Percentiles rank a stretch among this genome's conserved stretches.
These are phyloP conservation scores for Fusarium sublunatum DNA, from an alignment of 2,329 filamentous ascomycete species.

Conservation along the genomic window DNA sequence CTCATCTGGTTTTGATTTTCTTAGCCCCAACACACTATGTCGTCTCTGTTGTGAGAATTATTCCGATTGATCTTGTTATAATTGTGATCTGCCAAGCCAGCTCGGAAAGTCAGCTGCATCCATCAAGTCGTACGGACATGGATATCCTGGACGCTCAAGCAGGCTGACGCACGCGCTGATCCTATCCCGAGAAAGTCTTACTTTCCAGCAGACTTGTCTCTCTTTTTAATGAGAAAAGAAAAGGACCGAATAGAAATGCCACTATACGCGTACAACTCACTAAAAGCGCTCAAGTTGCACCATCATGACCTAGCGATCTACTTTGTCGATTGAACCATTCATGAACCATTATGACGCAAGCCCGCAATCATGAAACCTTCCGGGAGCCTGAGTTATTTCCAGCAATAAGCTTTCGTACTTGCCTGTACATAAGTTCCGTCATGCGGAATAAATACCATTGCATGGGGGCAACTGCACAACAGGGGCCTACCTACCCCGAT, in stretches of 20 bases:
- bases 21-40: not conserved
- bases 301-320: not conserved
- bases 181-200: constrained; percentile 48
- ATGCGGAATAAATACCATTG: not conserved
- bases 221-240: not conserved
- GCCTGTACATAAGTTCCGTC: no score
- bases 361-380: not conserved
- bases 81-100: not conserved
- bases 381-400: no score
- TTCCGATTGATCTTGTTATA: not conserved
- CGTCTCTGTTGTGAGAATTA: not conserved
- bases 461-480: not conserved
- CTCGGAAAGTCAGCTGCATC: constrained; percentile 48
- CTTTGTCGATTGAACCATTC: no score
- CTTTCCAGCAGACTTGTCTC: no score
- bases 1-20: constrained; percentile 31
- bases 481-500: no score
- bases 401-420: no score
- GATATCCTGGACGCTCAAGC: constrained; percentile 56
- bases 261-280: constrained; percentile 1
- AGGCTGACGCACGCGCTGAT: constrained; percentile 48
- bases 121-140: constrained; percentile 55
- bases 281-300: not conserved
- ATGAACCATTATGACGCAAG: constrained; percentile 16
- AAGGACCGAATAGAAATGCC: not conserved